These are phyloP conservation scores for Phaeoacremonium minimum DNA, from an alignment of 2,329 filamentous ascomycete genomes.

Conservation along the genomic window DNA sequence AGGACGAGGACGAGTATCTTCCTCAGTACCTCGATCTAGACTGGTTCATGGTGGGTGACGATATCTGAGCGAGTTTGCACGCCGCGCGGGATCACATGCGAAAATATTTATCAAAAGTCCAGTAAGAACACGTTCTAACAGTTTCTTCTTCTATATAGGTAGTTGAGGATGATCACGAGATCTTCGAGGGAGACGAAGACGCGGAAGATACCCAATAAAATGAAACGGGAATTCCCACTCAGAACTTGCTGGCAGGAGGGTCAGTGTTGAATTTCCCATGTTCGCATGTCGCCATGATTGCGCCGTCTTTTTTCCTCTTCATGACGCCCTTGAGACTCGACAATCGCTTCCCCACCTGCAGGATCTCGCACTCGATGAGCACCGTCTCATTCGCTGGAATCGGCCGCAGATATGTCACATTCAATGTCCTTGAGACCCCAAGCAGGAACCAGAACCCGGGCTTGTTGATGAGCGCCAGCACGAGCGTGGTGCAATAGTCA, in stretches of 20 bases:
- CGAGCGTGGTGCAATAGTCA: conserved; percentile 59
- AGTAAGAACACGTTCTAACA: too few species aligned
- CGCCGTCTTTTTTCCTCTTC: conserved; percentile 45
- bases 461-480: conserved; percentile 49
- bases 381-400: conserved; percentile 46
- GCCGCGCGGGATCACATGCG: too few species aligned
- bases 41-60: neutral
- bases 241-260: conserved; percentile 15
- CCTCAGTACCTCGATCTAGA: neutral
- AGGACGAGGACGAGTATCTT: neutral
- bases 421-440: conserved; percentile 63
- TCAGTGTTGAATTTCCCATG: conserved; percentile 64
- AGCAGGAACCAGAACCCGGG: conserved; percentile 58
- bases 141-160: too few species aligned
- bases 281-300: conserved; percentile 53
- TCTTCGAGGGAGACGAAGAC: too few species aligned
- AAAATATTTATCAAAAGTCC: too few species aligned
- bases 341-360: conserved; percentile 53
- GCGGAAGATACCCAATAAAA: too few species aligned
- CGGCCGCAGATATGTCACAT: conserved; percentile 64
- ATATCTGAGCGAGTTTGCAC: too few species aligned
- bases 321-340: conserved; percentile 50
- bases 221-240: too few species aligned
- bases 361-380: conserved; percentile 50
- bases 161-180: too few species aligned